Evolutionary conservation across 1,284 basidiomycete species (phyloP).

Genomic region (Amylostereum chailletii): DNA sequence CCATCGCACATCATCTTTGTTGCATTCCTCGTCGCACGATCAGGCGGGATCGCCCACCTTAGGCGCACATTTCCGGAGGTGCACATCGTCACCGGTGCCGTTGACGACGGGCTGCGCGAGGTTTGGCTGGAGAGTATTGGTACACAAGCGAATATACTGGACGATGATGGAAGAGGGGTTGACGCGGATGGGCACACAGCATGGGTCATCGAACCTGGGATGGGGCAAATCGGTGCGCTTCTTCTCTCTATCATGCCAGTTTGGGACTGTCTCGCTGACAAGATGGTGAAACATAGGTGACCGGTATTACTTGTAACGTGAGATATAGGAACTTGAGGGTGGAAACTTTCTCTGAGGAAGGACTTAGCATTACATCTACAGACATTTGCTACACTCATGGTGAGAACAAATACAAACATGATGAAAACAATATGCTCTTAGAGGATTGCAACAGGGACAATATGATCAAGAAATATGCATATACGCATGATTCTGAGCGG

Average conservation of each 20-base stretch:
- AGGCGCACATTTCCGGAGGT: constrained; percentile 78
- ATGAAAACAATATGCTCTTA: too few species aligned
- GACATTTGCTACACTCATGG: too few species aligned
- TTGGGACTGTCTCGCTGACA: constrained; percentile 33
- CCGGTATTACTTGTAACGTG: constrained; percentile 31
- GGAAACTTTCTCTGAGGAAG: too few species aligned
- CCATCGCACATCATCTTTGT: constrained; percentile 83
- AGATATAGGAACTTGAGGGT: too few species aligned
- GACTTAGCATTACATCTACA: too few species aligned
- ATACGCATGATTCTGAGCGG: too few species aligned
- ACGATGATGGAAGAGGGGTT: too few species aligned
- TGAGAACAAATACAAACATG: too few species aligned
- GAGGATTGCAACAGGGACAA: too few species aligned
- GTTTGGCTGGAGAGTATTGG: constrained; percentile 52
- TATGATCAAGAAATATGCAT: too few species aligned
- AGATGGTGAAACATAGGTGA: constrained; percentile 29
- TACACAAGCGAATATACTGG: too few species aligned
- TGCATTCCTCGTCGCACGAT: constrained; percentile 79
- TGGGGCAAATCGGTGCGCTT: constrained; percentile 70
- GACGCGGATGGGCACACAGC: constrained; percentile 39
- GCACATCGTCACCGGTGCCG: constrained; percentile 74
- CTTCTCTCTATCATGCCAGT: neutral
- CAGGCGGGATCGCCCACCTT: constrained; percentile 73
- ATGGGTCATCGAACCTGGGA: constrained; percentile 74
- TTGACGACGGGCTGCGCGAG: constrained; percentile 69